Conservation (phyloP, 2,329 filamentous ascomycete genomes). For the Raffaelea deltoideospora region DNA sequence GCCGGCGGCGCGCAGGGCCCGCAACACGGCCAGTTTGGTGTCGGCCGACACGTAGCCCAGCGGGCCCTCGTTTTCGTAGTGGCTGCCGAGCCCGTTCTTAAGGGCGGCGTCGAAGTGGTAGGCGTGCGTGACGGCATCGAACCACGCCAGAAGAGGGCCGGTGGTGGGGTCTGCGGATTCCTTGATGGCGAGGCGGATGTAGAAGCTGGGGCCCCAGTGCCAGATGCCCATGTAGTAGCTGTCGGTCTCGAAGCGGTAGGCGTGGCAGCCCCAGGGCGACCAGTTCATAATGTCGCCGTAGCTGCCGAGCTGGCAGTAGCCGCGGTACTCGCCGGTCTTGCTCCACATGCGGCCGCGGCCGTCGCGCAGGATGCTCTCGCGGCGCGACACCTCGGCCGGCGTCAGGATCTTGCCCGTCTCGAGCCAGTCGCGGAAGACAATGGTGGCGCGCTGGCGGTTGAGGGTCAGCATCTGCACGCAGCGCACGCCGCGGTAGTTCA, state of each 20-base stretch:
- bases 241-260: constrained; percentile 23
- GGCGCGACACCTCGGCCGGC: constrained; percentile 49
- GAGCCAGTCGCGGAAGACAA: constrained; percentile 52
- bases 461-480: constrained; percentile 71
- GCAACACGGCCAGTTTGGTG: constrained; percentile 18
- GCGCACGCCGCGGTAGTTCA: constrained; percentile 76
- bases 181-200: constrained; percentile 46
- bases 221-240: constrained; percentile 48
- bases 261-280: constrained; percentile 17
- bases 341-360: constrained; percentile 25
- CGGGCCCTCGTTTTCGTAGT: constrained; percentile 21
- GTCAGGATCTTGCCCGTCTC: constrained; percentile 35
- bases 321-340: constrained; percentile 19
- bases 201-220: constrained; percentile 24
- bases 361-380: constrained; percentile 51
- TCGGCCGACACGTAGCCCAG: constrained; percentile 28
- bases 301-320: constrained; percentile 19
- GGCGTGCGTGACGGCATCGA: constrained; percentile 25
- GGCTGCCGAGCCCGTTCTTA: constrained; percentile 19
- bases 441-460: constrained; percentile 73
- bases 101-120: constrained; percentile 21
- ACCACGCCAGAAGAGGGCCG: constrained; percentile 19
- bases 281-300: constrained; percentile 23
- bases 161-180: constrained; percentile 25
- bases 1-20: constrained; percentile 28